Conservation (phyloP, 495 filamentous ascomycete species). For the Penicillium paradoxum region DNA sequence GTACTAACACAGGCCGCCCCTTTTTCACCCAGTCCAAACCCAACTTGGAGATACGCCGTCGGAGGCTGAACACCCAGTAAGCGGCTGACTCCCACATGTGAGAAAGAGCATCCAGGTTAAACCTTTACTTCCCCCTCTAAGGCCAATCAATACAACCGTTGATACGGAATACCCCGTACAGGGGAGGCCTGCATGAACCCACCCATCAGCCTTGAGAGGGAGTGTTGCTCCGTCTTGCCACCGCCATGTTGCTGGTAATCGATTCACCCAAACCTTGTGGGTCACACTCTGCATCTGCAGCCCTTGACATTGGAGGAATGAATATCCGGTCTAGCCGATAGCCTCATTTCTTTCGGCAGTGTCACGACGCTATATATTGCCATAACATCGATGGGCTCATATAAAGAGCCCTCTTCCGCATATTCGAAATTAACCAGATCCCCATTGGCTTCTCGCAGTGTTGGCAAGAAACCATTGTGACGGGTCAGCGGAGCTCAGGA, state of each 20-base stretch:
- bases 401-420: neutral
- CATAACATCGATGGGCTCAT: neutral
- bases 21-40: neutral
- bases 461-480: neutral
- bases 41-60: neutral
- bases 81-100: neutral
- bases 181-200: neutral
- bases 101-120: neutral
- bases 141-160: neutral
- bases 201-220: too few relatives aligned
- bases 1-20: neutral
- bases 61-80: neutral
- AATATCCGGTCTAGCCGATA: neutral
- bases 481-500: too few relatives aligned
- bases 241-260: neutral
- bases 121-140: neutral
- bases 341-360: neutral
- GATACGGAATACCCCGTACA: neutral
- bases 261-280: neutral
- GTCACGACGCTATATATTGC: neutral
- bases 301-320: neutral
- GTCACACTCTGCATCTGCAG: neutral
- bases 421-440: too few relatives aligned
- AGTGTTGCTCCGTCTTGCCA: too few relatives aligned
- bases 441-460: neutral